Evolutionary conservation across 352 stramenopile genomes (phyloP), one percentile per base, ranked within the genome.

Genomic region (Globisporangium recalcitrans): DNA sequence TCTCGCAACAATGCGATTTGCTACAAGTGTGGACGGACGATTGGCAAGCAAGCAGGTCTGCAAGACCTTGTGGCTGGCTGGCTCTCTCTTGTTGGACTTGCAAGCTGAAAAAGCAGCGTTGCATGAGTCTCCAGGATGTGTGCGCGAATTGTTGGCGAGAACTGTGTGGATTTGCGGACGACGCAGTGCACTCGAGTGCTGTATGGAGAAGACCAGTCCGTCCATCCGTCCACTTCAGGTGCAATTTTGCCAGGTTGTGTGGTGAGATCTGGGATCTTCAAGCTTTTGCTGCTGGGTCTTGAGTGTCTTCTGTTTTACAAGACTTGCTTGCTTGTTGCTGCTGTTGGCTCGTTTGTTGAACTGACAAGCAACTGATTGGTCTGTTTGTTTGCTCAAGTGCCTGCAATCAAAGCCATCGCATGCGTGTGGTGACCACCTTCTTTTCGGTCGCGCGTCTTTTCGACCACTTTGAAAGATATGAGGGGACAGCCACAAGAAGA

Each of bases 191-290:
- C 36, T 44, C 46, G 46, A 24, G 21, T 32, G 22, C 47, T 21
- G 47, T 21, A 32, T n/a, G 22, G 21, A 54, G 31, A 29, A 13
- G 48, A 14, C 26, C 48, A 54, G 48, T 54, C 48, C 48, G 26
- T 21, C 48, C 48, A 54, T 54, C 48, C 48, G 48, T 34, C 48
- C 48, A 36, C 24, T 52, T 52, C 46, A 52, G 27, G 5, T 6
- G 27, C 16, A 22, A 38, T 6, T 22, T 29, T 7, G 10, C 1
- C 27, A n/a, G 5, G 14, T 29, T 54, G n/a, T 54, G 48, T 53
- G 47, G 48, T 24, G 26, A 31, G 48, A 38, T 38, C 14, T 3
- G 2, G 48, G 26, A 3, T 4, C 26, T 54, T 54, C 48, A 54
- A 54, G 48, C 13, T 54, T 54, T 32, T n/a, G 6, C 9, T 54